These are phyloP conservation scores for Glaciozyma antarctica DNA, from an alignment of 768 basidiomycete species.

Conservation along the genomic window DNA sequence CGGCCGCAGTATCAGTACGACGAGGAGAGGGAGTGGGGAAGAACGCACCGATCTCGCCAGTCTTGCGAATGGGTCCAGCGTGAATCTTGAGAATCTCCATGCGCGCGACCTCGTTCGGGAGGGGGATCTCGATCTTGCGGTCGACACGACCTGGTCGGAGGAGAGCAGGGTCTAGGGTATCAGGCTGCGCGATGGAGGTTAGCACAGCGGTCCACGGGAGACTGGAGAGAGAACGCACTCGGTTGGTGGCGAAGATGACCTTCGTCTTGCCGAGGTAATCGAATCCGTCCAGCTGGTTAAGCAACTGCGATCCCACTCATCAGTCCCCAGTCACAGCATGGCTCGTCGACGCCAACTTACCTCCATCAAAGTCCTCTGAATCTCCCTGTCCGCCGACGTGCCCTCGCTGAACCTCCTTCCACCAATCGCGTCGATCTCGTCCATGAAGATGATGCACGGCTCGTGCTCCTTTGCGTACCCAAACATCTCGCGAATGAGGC, in stretches of 20 bases:
- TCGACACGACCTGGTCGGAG: slow-evolving; percentile 92
- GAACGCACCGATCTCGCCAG: slow-evolving; percentile 61
- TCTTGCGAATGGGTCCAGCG: slow-evolving; percentile 84
- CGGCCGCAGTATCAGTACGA: too few species aligned
- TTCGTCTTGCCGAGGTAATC: slow-evolving; percentile 92
- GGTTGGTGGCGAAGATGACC: slow-evolving; percentile 99
- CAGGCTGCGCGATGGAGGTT: slow-evolving; percentile 46
- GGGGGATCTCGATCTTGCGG: slow-evolving; percentile 92
- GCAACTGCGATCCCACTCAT: slow-evolving; percentile 50
- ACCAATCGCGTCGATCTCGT: slow-evolving; percentile 78
- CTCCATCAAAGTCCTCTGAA: slow-evolving; percentile 98
- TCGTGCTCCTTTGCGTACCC: slow-evolving; percentile 95
- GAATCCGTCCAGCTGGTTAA: slow-evolving; percentile 99
- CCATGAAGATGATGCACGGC: slow-evolving; percentile 50
- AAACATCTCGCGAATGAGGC: slow-evolving; percentile 97
- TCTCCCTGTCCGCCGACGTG: slow-evolving; percentile 95
- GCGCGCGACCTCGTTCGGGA: slow-evolving; percentile 94
- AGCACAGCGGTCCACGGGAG: neutral
- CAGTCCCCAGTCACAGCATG: neutral
- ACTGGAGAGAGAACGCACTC: slow-evolving; percentile 37
- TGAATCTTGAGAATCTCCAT: slow-evolving; percentile 97
- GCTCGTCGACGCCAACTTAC: slow-evolving; percentile 39
- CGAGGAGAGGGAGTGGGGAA: neutral
- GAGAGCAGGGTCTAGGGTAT: slow-evolving; percentile 93
- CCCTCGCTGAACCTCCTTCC: slow-evolving; percentile 86